Evolutionary conservation across 2,329 filamentous ascomycete genomes (phyloP).

Genomic region (Epichloe sylvatica): DNA sequence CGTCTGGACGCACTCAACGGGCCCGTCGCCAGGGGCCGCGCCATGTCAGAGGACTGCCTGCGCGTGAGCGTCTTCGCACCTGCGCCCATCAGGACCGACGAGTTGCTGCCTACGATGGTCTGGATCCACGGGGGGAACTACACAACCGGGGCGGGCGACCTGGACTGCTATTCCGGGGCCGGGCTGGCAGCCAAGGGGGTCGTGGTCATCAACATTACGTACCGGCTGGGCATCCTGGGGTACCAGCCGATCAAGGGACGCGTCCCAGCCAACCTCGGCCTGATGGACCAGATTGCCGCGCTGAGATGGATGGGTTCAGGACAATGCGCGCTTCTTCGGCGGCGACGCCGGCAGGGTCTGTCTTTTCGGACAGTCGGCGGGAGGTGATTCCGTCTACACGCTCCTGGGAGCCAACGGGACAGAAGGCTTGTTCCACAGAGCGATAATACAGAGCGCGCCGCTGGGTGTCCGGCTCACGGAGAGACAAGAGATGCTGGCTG

Average conservation of each 20-base stretch:
- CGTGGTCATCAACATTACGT: constrained; percentile 23
- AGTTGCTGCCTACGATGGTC: constrained; percentile 13
- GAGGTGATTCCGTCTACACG: too few relatives aligned
- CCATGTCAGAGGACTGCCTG: constrained; percentile 7
- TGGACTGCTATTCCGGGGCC: constrained; percentile 7
- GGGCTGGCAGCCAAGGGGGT: constrained; percentile 7
- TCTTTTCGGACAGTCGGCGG: constrained; percentile 9
- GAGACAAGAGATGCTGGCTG: too few relatives aligned
- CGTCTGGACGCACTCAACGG: too few relatives aligned
- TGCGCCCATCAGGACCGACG: neutral
- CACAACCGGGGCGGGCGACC: constrained; percentile 6
- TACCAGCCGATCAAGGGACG: constrained; percentile 11
- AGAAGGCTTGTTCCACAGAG: too few relatives aligned
- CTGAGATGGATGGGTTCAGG: constrained; percentile 51
- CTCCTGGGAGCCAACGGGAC: too few relatives aligned
- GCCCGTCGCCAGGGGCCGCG: too few relatives aligned
- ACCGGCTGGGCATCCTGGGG: constrained; percentile 22
- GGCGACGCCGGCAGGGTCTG: constrained; percentile 50
- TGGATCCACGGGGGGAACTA: constrained; percentile 14
- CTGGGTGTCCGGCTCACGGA: too few relatives aligned
- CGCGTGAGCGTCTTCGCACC: constrained; percentile 7
- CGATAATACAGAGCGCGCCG: too few relatives aligned
- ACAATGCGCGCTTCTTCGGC: constrained; percentile 50
- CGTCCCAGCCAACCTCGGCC: constrained; percentile 36
- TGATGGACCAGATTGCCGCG: constrained; percentile 44